Evolutionary conservation across 768 basidiomycete species (phyloP), one percentile per base, ranked within the genome.

Genomic region (Calocera cornea): DNA sequence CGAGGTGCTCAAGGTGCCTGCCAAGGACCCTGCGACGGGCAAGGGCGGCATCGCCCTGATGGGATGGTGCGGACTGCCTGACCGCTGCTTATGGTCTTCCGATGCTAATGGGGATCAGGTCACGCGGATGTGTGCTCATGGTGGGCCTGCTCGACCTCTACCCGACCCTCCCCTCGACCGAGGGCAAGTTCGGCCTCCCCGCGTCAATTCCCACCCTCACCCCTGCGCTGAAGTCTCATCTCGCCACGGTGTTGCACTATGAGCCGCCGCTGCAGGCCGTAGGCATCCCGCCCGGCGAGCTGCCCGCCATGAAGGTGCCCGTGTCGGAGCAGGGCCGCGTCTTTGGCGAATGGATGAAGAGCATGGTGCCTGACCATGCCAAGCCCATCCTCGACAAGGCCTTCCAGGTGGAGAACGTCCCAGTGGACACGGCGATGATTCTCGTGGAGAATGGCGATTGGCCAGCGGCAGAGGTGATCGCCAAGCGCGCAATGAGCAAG

Each of bases 281-380:
- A 5, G 54, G 54, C 27, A 60, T 60, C 24, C 14, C 54, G 7
- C 54, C 54, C 11, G 54, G 54, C 10, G 54, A 14, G 14, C 54
- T 60, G 11, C 54, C 54, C 2, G 54, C 54, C 2, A 60, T 60
- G 54, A 14, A 60, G 19, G 54, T 60, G 31, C 54, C 54, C 54
- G 54, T 60, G 2, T 29, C 27, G 16, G 54, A 60, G 31, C 54
- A 60, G 27, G 54, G 54, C 54, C 54, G 54, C 31, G 54, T 60
- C 54, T 60, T 60, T 27, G 54, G 54, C 5, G 27, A 60, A 19
- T 60, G 54, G 54, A 60, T 60, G 54, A 60, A 60, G 54, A 60
- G 31, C 31, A 60, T 27, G 7, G 54, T 60, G 2, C 54, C 54
- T 10, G 54, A 60, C 14, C 54, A 27, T 60, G 54, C 54, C 14